Conservation (phyloP, 805 yeast genomes). For the Barnettozyma wickerhamii region DNA sequence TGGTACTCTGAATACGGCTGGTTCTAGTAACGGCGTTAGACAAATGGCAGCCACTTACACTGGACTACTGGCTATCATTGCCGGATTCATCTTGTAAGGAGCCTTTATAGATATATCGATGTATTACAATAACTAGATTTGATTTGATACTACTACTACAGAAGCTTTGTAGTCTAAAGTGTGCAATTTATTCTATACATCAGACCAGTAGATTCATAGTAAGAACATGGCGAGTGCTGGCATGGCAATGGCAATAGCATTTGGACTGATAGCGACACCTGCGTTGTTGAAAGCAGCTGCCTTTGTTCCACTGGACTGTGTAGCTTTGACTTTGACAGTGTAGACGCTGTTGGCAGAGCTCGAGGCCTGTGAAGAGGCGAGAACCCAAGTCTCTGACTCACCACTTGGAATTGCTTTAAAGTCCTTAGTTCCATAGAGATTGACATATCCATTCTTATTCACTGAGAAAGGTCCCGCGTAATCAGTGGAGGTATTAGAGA, state of each 20-base stretch:
- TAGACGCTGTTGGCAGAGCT: neutral
- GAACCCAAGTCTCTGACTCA: neutral
- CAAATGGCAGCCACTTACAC: no score
- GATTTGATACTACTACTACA: no score
- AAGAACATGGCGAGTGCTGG: neutral
- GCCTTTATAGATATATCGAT: no score
- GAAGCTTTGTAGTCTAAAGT: no score
- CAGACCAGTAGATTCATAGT: no score
- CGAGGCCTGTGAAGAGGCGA: conserved; percentile 1
- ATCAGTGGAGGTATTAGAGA: neutral
- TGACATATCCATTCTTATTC: conserved; percentile 2
- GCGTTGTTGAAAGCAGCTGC: neutral
- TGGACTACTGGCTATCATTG: no score
- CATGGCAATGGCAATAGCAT: neutral
- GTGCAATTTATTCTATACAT: no score
- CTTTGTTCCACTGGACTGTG: neutral
- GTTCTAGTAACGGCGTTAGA: no score
- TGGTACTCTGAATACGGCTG: neutral
- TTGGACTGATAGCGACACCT: neutral
- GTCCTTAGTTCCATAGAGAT: conserved; percentile 1
- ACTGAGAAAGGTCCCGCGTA: conserved; percentile 6
- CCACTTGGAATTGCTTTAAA: conserved; percentile 9
- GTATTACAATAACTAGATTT: no score
- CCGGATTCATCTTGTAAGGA: no score
- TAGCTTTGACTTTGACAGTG: conserved; percentile 8